Evolutionary conservation across 768 basidiomycete genomes (phyloP).

Genomic region (Baorangia bicolor): DNA sequence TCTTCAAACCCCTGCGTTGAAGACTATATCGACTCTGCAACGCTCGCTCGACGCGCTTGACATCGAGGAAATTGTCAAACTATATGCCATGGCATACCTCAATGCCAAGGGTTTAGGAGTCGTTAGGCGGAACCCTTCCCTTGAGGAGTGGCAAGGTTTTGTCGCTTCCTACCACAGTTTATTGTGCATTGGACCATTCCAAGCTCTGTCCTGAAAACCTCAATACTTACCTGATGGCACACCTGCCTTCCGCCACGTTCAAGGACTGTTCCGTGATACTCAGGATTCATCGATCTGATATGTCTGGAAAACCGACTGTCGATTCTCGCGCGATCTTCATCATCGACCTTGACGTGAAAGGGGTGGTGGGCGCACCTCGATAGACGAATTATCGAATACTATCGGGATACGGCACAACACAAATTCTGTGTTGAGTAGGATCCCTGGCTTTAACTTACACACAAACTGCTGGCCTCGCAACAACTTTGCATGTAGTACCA

Average conservation of each 20-base stretch:
- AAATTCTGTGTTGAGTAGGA: too few species aligned
- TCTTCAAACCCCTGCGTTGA: too few species aligned
- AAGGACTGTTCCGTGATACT: too few species aligned
- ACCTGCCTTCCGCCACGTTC: conserved; percentile 81
- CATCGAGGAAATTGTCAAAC: conserved; percentile 68
- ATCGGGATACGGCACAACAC: conserved; percentile 24
- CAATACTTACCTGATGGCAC: conserved; percentile 70
- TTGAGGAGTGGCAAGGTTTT: conserved; percentile 65
- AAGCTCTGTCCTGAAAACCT: too few species aligned
- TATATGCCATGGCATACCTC: conserved; percentile 34
- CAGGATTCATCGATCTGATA: conserved; percentile 21
- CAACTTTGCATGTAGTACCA: too few species aligned
- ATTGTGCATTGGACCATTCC: conserved; percentile 35
- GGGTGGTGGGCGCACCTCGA: conserved; percentile 77
- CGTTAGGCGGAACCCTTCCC: conserved; percentile 59
- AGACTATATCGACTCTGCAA: too few species aligned
- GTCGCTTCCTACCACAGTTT: conserved; percentile 48
- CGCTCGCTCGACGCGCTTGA: too few species aligned
- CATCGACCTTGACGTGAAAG: too few species aligned
- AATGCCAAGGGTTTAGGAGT: too few species aligned
- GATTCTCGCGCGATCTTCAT: conserved; percentile 48
- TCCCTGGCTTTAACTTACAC: not conserved
- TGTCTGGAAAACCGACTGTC: conserved; percentile 28
- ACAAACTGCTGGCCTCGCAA: not conserved
- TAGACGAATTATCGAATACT: conserved; percentile 54